Evolutionary conservation across 108 stramenopile species (phyloP).

Genomic region (Poteriospumella lacustris): DNA sequence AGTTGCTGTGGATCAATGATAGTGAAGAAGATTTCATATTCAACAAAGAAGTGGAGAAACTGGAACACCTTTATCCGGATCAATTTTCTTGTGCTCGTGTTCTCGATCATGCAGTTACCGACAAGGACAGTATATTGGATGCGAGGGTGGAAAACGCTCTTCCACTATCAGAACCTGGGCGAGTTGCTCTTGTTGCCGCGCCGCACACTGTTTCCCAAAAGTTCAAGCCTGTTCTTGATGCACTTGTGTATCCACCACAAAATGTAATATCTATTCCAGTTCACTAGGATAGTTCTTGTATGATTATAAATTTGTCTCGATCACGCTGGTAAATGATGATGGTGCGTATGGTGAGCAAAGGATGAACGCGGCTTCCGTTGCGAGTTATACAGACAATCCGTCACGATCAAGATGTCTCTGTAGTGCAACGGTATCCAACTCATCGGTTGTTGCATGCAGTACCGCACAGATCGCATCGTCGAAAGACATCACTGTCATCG

Average conservation of each 20-base stretch:
- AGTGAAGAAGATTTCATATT: neutral
- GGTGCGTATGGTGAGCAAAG: no score
- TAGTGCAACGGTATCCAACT: no score
- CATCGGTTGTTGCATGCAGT: no score
- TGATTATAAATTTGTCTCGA: no score
- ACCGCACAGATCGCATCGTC: no score
- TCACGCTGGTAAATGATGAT: no score
- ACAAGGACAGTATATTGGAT: neutral
- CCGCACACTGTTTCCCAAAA: neutral
- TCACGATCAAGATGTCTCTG: no score
- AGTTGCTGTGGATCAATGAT: neutral
- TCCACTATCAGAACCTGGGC: neutral
- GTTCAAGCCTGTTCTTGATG: neutral
- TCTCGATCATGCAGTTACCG: neutral
- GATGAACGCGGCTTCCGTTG: no score
- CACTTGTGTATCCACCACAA: neutral
- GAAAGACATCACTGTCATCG: no score
- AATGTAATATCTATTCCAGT: neutral
- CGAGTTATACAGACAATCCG: no score
- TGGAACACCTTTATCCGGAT: neutral
- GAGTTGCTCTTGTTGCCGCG: neutral
- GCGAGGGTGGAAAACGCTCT: neutral
- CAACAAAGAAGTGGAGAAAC: neutral
- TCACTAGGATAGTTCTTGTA: no score
- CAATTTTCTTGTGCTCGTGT: neutral